phyloP scores from a whole-genome alignment of 192 early-diverging fungal genomes.

The Gigaspora rosea region DNA sequence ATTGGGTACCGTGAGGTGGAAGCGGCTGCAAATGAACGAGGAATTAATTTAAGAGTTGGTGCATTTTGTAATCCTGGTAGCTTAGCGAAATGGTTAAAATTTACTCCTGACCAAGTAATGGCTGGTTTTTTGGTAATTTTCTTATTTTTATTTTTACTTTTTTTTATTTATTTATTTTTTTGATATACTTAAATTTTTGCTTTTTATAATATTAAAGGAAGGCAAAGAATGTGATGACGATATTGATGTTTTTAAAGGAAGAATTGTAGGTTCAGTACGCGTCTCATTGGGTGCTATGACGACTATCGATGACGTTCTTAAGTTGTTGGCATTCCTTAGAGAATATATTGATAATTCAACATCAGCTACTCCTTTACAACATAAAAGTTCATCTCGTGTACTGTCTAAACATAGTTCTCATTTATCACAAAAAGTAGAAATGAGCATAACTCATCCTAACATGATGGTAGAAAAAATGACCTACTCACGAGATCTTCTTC shows the following conservation, averaged over 20 bases:
- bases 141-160: too few relatives aligned
- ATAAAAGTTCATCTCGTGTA: too few relatives aligned
- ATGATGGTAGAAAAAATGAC: too few relatives aligned
- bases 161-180: too few relatives aligned
- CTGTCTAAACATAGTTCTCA: too few relatives aligned
- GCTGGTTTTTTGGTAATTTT: slow-evolving; percentile 44
- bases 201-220: slow-evolving; percentile 30
- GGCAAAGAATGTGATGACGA: slow-evolving; percentile 77
- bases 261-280: slow-evolving; percentile 68
- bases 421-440: too few relatives aligned
- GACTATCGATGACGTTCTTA: slow-evolving; percentile 59
- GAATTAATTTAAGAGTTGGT: slow-evolving; percentile 72
- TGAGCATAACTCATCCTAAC: too few relatives aligned
- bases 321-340: slow-evolving; percentile 61
- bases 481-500: too few relatives aligned
- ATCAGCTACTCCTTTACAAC: too few relatives aligned
- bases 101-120: slow-evolving; percentile 55
- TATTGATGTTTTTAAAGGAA: slow-evolving; percentile 68
- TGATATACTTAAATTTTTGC: too few relatives aligned
- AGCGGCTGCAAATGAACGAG: slow-evolving; percentile 60
- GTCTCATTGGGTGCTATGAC: slow-evolving; percentile 81
- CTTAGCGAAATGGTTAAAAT: slow-evolving; percentile 61
- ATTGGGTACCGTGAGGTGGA: slow-evolving; percentile 69
- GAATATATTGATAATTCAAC: slow-evolving; percentile 53
- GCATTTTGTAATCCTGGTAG: slow-evolving; percentile 85